Conservation (phyloP, 2,329 filamentous ascomycete genomes). For the Cephalotrichum gorgonifer region DNA sequence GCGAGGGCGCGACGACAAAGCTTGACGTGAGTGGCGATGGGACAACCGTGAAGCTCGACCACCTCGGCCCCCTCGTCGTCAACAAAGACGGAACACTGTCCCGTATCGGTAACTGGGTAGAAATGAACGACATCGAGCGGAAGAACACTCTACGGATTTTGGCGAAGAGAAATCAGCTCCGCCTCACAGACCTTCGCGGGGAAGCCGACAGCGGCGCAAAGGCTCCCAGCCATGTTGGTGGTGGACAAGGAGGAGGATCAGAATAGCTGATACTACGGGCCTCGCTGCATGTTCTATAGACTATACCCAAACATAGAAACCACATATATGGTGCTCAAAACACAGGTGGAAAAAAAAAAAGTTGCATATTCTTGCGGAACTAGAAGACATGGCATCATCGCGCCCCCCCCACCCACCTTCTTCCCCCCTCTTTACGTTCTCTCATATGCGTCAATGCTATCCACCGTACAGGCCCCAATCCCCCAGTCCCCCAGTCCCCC, state of each 20-base stretch:
- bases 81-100: constrained; percentile 62
- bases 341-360: too few relatives aligned
- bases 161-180: constrained; percentile 56
- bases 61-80: constrained; percentile 63
- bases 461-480: too few relatives aligned
- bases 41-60: constrained; percentile 47
- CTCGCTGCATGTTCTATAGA: neutral
- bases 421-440: too few relatives aligned
- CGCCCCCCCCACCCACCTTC: too few relatives aligned
- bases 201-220: neutral
- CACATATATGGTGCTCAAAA: too few relatives aligned
- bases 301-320: neutral
- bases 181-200: constrained; percentile 41
- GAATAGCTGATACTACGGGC: neutral
- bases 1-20: neutral
- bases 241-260: neutral
- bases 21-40: constrained; percentile 21
- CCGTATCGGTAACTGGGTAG: constrained; percentile 61
- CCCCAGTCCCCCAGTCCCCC: too few relatives aligned
- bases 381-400: too few relatives aligned
- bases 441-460: too few relatives aligned
- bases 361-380: too few relatives aligned
- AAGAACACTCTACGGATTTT: constrained; percentile 57
- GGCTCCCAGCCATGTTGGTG: neutral
- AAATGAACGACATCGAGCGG: constrained; percentile 60